Conservation (phyloP, 108 stramenopile species). For the Cylindrotheca fusiformis region DNA sequence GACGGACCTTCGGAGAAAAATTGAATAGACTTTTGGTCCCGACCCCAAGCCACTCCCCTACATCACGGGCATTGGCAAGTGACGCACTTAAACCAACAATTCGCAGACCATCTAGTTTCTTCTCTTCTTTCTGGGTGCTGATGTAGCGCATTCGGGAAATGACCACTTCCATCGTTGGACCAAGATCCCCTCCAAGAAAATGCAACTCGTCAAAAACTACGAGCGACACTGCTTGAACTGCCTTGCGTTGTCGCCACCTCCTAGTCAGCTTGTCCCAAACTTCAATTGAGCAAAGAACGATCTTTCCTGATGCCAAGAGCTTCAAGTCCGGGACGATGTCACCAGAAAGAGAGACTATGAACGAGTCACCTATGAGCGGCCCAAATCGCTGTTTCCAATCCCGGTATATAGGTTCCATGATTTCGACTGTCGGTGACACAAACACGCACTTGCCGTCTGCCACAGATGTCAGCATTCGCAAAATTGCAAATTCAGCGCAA, state of each 20-base stretch:
- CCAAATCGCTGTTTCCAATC: constrained; percentile 85
- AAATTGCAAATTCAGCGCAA: constrained; percentile 94
- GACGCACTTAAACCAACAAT: constrained; percentile 93
- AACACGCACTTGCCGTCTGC: constrained; percentile 88
- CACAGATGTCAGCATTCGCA: constrained; percentile 82
- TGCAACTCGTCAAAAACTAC: constrained; percentile 97
- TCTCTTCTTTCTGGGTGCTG: constrained; percentile 63
- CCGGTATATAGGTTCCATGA: constrained; percentile 55
- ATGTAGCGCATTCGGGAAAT: constrained; percentile 97
- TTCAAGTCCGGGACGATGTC: constrained; percentile 89
- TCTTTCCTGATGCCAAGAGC: constrained; percentile 61
- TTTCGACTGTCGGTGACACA: constrained; percentile 89
- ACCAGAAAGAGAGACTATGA: constrained; percentile 84
- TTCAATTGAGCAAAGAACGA: constrained; percentile 84
- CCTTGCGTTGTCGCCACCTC: constrained; percentile 95
- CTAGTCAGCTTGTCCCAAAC: constrained; percentile 93
- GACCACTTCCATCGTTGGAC: constrained; percentile 93
- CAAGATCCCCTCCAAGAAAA: constrained; percentile 88
- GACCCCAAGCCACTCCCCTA: constrained; percentile 98
- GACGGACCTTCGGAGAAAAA: constrained; percentile 93
- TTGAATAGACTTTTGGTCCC: constrained; percentile 85
- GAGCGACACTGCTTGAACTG: constrained; percentile 86
- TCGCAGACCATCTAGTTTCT: constrained; percentile 49
- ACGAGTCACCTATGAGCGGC: constrained; percentile 52
- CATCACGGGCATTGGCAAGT: constrained; percentile 95